Evolutionary conservation across 2,329 filamentous ascomycete species (phyloP), one percentile per base, ranked within the genome.

Genomic region (Lachnellula suecica): DNA sequence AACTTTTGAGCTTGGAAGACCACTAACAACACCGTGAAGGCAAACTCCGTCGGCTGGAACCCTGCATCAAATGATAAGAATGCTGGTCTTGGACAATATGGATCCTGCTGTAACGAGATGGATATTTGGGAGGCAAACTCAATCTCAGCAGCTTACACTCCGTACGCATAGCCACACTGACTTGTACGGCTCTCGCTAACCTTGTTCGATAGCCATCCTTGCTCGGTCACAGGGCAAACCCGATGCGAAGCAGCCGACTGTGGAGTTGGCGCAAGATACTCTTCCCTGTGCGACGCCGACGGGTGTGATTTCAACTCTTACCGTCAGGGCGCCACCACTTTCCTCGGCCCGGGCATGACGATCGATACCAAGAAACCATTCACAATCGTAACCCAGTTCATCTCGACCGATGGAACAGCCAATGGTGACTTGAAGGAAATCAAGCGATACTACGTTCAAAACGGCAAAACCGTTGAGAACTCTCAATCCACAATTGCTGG

Each of bases 41-140:
- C 72, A 44, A 85, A 85, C 63, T 71, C 75, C n/a, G 75, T 78
- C 4, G 74, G 74, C 54, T 82, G 79, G 79, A 61, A 50, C 15
- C 64, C 76, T 15, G 75, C 76, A 1, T 49, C 58, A n/a, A 78
- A 71, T 53, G 77, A 81, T 64, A 60, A 65, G 49, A 83, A 82
- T 64, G 73, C 79, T 25, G 82, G 81, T 51, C 62, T 67, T 25
- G 80, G 79, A 42, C 67, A 71, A 42, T 73, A 77, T 49, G 84
- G 85, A 59, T 74, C 83, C 38, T 87, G 84, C 77, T 88, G 84
- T 68, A 72, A 78, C 40, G 85, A 88, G 71, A 84, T 88, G 78
- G 84, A 88, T 63, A 77, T 84, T 66, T 85, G 82, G 82, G 82
- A 85, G 67, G 81, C 81, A 44, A 85, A 85, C 72, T 74, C 70